Conservation (phyloP, 1,139 yeast species). For the Wickerhamomyces sp. region DNA sequence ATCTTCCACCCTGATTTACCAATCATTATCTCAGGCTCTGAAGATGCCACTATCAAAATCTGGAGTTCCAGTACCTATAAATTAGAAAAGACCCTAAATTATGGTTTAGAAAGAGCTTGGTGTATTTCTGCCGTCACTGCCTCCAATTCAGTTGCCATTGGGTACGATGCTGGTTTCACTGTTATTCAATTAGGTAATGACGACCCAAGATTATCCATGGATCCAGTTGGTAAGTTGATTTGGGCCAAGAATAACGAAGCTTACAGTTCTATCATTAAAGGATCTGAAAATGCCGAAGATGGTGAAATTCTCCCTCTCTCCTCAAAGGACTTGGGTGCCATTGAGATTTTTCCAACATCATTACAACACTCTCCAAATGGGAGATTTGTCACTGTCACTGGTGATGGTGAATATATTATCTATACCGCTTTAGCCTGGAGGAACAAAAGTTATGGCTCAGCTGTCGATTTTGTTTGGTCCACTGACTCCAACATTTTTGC, state of each 20-base stretch:
- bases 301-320: slow-evolving; percentile 75
- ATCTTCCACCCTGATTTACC: slow-evolving; percentile 96
- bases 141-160: slow-evolving; percentile 80
- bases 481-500: slow-evolving; percentile 88
- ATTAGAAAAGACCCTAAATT: slow-evolving; percentile 84
- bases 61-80: slow-evolving; percentile 81
- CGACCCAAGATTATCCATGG: slow-evolving; percentile 93
- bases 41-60: slow-evolving; percentile 73
- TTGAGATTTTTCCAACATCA: slow-evolving; percentile 87
- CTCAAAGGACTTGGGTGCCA: slow-evolving; percentile 85
- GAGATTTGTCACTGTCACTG: slow-evolving; percentile 92
- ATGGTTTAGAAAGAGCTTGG: slow-evolving; percentile 96
- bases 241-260: slow-evolving; percentile 87
- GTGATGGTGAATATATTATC: slow-evolving; percentile 96
- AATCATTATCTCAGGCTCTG: slow-evolving; percentile 76
- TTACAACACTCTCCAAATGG: slow-evolving; percentile 95
- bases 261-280: slow-evolving; percentile 75
- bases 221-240: slow-evolving; percentile 82
- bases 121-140: slow-evolving; percentile 78
- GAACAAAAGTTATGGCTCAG: slow-evolving; percentile 88
- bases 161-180: slow-evolving; percentile 92
- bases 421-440: slow-evolving; percentile 98
- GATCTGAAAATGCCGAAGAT: slow-evolving; percentile 63
- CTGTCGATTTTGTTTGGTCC: slow-evolving; percentile 91
- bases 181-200: slow-evolving; percentile 87